Evolutionary conservation across 352 stramenopile species (phyloP), one percentile per base, ranked within the genome.

Genomic region (Pythium aristosporum): DNA sequence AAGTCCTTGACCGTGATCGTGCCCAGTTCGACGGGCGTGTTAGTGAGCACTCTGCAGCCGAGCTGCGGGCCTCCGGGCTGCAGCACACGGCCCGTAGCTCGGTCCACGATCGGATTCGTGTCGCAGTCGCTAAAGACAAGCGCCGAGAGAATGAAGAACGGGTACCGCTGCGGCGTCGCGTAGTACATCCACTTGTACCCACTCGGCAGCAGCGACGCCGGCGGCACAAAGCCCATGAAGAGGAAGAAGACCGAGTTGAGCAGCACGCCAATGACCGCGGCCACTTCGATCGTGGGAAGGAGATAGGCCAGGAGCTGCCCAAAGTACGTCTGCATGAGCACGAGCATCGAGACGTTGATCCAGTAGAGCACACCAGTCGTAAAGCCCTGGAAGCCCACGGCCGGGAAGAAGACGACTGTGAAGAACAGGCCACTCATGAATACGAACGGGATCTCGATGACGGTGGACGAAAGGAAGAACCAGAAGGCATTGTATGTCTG

Each of bases 361-460:
- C 78, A 73, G 57, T 85, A 91, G 61, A 89, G 89, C 49, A 89
- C 85, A 15, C 44, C 52, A 2, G 57, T 71, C 15, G 23, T 44
- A 48, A 76, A 66, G 37, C 68, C 68, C 13, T 61, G 46, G 49
- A 82, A 86, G 41, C 71, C 77, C 0, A 85, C 73, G 41, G 89
- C 55, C 25, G 94, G 80, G 61, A 95, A 98, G 37, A 92, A 91
- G 36, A 96, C 59, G 13, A 67, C 70, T 1, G 73, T 74, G 63
- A 85, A 88, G 5, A 87, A 8, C 39, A 87, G 49, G 20, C 66
- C 67, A 0, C 61, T 64, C 5, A 51, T 25, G 2, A 84, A 72
- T 5, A 80, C 65, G 63, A 85, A 85, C 34, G 77, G 74, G 46
- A 89, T 69, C 75, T 98, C 92, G 0, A 79, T 75, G 28, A 98